Conservation (phyloP, 192 early-diverging fungal genomes). For the Globomyces pollinis-pini region DNA sequence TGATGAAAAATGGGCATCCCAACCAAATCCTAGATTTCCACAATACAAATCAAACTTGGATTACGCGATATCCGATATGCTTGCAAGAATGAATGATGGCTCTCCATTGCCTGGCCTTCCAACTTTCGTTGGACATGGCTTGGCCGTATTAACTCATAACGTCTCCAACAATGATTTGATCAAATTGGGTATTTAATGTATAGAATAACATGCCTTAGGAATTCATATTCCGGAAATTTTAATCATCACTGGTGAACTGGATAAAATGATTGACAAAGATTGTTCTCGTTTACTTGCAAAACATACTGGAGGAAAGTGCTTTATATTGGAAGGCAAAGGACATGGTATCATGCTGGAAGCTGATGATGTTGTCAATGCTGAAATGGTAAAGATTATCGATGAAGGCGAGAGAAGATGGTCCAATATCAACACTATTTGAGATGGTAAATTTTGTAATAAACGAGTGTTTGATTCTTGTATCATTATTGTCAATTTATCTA, state of each 20-base stretch:
- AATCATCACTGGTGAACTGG: background rate
- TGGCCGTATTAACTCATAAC: conserved; percentile 9
- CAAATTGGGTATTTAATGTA: too few species aligned
- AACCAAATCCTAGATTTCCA: background rate
- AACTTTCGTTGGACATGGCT: background rate
- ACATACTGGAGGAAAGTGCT: background rate
- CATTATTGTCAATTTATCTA: too few species aligned
- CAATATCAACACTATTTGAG: too few species aligned
- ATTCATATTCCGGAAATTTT: background rate
- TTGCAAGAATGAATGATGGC: background rate
- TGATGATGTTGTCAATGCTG: too few species aligned
- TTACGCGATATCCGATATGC: too few species aligned
- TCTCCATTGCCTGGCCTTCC: background rate
- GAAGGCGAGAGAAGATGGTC: too few species aligned
- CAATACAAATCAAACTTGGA: conserved; percentile 1
- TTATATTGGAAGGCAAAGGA: conserved; percentile 1
- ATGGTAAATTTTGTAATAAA: too few species aligned
- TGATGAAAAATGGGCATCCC: conserved; percentile 1
- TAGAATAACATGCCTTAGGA: too few species aligned
- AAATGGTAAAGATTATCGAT: too few species aligned
- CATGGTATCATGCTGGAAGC: conserved; percentile 1
- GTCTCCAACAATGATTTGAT: background rate
- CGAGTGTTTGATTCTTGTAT: too few species aligned
- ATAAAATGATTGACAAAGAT: background rate
- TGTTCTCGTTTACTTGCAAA: background rate